These are phyloP conservation scores for Yarrowia galli DNA, from an alignment of 1,139 yeast species.

Conservation along the genomic window DNA sequence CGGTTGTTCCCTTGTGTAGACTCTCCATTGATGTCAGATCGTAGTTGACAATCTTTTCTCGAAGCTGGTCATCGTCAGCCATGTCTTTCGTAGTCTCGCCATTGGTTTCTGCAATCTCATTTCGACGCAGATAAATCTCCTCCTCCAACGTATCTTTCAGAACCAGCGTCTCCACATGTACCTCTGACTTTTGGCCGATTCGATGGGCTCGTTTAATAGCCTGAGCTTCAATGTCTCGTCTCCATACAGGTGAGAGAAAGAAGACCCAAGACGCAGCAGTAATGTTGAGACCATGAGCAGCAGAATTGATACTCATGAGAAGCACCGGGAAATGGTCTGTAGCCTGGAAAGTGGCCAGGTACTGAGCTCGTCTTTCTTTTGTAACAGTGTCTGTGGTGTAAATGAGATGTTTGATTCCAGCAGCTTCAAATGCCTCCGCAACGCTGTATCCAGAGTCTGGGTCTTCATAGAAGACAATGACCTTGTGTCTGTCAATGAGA, in stretches of 20 bases:
- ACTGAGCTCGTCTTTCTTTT: constrained; percentile 59
- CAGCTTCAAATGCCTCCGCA: constrained; percentile 66
- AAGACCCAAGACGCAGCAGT: constrained; percentile 72
- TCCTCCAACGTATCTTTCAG: constrained; percentile 69
- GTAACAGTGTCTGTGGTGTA: constrained; percentile 65
- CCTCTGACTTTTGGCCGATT: constrained; percentile 67
- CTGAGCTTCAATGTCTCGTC: constrained; percentile 70
- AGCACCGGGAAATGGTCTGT: constrained; percentile 60
- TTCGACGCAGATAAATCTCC: constrained; percentile 55
- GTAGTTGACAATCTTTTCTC: constrained; percentile 8
- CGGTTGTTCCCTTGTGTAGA: background rate
- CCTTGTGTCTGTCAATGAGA: constrained; percentile 57
- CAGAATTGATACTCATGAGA: constrained; percentile 71
- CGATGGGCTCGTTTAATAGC: constrained; percentile 78
- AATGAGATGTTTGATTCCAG: constrained; percentile 66
- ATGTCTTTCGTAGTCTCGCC: constrained; percentile 5
- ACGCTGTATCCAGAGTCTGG: constrained; percentile 74
- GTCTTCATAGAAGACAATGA: constrained; percentile 71
- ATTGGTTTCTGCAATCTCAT: background rate
- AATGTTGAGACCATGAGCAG: constrained; percentile 74
- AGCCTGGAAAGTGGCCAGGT: constrained; percentile 60
- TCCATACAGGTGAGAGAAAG: constrained; percentile 76
- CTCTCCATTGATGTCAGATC: background rate
- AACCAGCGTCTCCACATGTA: constrained; percentile 70
- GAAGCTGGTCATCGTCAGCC: constrained; percentile 13